A percentile compares a stretch with the other conserved stretches of the same genome.
Evolutionary conservation across 495 filamentous ascomycete species (phyloP).

Genomic region (Symbiotaphrina buchneri): DNA sequence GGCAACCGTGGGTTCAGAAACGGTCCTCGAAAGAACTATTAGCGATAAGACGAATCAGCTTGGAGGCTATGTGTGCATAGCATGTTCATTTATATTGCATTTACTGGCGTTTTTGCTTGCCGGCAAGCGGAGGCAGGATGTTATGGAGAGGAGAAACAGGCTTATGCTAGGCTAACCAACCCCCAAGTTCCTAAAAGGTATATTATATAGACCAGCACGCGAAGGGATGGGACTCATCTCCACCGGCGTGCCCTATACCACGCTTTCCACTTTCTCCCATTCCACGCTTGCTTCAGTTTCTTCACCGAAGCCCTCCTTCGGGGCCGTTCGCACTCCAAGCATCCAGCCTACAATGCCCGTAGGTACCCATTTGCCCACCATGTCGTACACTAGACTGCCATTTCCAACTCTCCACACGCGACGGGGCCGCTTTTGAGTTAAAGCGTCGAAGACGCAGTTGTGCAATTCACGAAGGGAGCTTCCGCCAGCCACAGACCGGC

Average conservation of each 20-base stretch:
- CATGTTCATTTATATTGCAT: too few relatives aligned
- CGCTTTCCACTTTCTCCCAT: constrained; percentile 2
- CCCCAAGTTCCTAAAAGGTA: too few relatives aligned
- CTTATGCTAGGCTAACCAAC: too few relatives aligned
- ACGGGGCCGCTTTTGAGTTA: constrained; percentile 28
- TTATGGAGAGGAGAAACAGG: constrained; percentile 15
- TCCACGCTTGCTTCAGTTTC: constrained; percentile 1
- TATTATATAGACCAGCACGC: too few relatives aligned
- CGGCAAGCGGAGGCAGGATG: background rate
- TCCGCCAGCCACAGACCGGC: constrained; percentile 26
- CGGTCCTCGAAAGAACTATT: too few relatives aligned
- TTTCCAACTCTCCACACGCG: constrained; percentile 49
- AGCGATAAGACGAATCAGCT: too few relatives aligned
- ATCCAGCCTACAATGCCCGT: constrained; percentile 64
- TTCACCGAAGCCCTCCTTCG: background rate
- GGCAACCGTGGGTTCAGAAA: too few relatives aligned
- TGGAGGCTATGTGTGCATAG: too few relatives aligned
- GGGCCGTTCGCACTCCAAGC: constrained; percentile 45
- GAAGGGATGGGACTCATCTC: too few relatives aligned
- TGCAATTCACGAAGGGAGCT: constrained; percentile 55
- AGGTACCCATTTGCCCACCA: constrained; percentile 72
- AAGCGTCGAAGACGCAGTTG: constrained; percentile 67
- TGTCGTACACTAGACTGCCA: constrained; percentile 60
- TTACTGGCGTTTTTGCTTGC: too few relatives aligned
- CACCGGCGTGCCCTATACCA: too few relatives aligned